phyloP scores from a whole-genome alignment of 306 rosid species.

The Vachellia pachyceras region DNA sequence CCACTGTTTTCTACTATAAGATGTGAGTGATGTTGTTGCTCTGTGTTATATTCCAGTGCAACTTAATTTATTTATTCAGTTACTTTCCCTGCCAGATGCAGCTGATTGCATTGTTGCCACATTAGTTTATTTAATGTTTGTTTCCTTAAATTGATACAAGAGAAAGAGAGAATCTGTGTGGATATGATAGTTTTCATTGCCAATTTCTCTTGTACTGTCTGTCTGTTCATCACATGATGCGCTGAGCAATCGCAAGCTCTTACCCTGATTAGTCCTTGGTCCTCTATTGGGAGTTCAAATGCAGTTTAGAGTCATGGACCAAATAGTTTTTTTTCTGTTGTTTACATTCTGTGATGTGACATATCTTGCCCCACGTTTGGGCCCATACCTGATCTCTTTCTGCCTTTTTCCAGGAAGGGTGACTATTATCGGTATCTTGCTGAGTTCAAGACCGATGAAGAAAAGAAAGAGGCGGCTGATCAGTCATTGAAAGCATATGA shows the following conservation, averaged over 20 bases:
- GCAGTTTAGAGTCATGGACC: not conserved
- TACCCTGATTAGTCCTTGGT: not conserved
- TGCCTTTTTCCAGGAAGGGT: conserved; percentile 63
- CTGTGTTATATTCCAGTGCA: not conserved
- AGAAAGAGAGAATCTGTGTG: conserved; percentile 6
- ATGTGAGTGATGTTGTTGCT: conserved; percentile 63
- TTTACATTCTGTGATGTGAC: not conserved
- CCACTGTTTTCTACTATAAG: conserved; percentile 91
- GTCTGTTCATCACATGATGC: conserved; percentile 10
- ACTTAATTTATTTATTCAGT: conserved; percentile 21
- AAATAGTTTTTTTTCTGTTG: not conserved
- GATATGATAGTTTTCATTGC: conserved; percentile 2
- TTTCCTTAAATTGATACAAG: not conserved
- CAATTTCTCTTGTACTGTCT: not conserved
- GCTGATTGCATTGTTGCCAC: not conserved
- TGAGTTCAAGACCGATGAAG: conserved; percentile 69
- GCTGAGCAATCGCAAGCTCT: not conserved
- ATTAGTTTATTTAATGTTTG: not conserved
- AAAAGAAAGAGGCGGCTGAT: conserved; percentile 67
- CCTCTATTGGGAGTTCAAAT: not conserved
- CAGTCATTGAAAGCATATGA: conserved; percentile 70
- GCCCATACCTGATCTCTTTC: conserved; percentile 9
- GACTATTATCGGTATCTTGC: conserved; percentile 77
- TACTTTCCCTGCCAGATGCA: not conserved
- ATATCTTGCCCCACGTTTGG: not conserved